Base-by-base conservation (phyloP, 768 basidiomycete genomes). In the Phlebiopsis gigantea region DNA sequence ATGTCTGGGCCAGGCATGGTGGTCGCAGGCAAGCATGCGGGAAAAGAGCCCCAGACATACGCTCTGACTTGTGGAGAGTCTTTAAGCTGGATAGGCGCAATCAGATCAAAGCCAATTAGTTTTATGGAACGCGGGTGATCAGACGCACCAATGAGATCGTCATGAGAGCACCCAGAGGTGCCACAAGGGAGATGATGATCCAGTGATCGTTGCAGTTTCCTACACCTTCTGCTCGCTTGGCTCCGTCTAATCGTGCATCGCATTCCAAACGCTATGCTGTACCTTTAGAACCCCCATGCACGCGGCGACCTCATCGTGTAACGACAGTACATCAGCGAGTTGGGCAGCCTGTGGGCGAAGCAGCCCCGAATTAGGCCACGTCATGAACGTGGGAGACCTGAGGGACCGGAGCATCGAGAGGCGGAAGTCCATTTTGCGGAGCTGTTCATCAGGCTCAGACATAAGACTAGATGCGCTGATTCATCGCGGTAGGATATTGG, bases 1-100 rank as follows among this genome's bases (percentile, higher is more conserved):
- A 72, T 69, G 34, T 48, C 52, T 12, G 57, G 42, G 7, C 52
- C 61, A 12, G 58, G 63, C 66, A 65, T 65, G 53, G 59, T 50
- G 26, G 50, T 24, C 1, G 50, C 5, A 39, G 8, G 7, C 17
- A 24, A 25, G 15, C n/a, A 51, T 24, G 50, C 34, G 30, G 34
- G 50, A 8, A 9, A 31, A 22, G 34, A 34, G 10, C 31, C 50
- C 50, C 6, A 25, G 34, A 30, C 19, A 34, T 26, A 29, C 26
- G 47, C 47, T 4, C 47, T n/a, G 47, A 8, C 8, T 10, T 17
- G 47, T 14, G 47, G 15, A 30, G 15, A 29, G 47, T 48, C 29
- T 30, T 48, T n/a, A 29, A 29, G 2, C 28, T 30, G 4, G 47
- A n/a, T 14, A 7, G 14, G 8, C 22, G 31, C 31, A 41, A 51